Evolutionary conservation across 495 filamentous ascomycete species (phyloP), one percentile per base, ranked within the genome.

Genomic region (Paragyromitra xinjiangensis): DNA sequence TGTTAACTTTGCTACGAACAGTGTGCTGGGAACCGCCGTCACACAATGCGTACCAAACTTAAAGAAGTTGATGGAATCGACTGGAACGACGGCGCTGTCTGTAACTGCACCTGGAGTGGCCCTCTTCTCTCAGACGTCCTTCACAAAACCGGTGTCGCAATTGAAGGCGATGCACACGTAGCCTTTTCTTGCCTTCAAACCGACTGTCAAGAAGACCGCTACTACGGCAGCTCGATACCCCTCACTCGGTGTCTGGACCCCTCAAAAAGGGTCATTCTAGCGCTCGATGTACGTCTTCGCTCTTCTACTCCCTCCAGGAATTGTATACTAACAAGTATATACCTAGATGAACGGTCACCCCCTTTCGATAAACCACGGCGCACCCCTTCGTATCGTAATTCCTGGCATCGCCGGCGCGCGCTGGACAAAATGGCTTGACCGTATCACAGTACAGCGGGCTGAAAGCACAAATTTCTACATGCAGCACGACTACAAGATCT

Each of bases 21-120:
- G 83, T 91, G 90, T 64, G 90, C 90, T 16, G 90, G 90, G 26
- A 91, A 91, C 75, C 83, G 89, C 6, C 87, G 90, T 1, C 89
- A 90, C 73, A 89, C 88, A 24, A 91, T 91, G 90, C 87, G 89
- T 22, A 90, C 88, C 0, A 80, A 87, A 59, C 79, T 91, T 4
- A 88, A 88, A 75, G 89, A 90, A 80, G 89, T 90, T 34, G 81
- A 87, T 64, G 89, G 89, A 0, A 87, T 91, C 55, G 88, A 91
- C 75, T 91, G 89, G 89, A 85, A 85, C 39, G 89, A 90, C 68
- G 89, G 85, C 40, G 90, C 89, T 0, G 87, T 90, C 11, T 91
- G 90, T 86, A 91, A 91, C 69, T 88, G 88, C 64, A 85, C 78
- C 63, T 91, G 88, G 88, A 84, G 80, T 42, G 89, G 89, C 1